phyloP scores from a whole-genome alignment of 2,329 filamentous ascomycete genomes.

The Raffaelea deltoideospora region DNA sequence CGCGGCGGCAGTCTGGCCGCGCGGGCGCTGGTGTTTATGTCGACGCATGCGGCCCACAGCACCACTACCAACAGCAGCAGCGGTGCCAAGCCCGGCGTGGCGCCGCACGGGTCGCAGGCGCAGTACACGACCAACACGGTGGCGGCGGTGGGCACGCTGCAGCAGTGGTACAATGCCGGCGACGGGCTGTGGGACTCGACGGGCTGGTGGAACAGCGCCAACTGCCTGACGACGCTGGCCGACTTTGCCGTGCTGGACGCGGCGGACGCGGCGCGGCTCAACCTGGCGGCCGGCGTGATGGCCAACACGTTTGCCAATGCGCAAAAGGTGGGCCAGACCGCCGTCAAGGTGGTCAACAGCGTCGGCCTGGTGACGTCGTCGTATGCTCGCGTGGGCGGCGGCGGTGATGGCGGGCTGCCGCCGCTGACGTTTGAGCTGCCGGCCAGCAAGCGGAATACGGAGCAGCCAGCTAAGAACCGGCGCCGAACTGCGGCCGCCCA shows the following conservation, averaged over 20 bases:
- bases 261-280: constrained; percentile 19
- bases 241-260: constrained; percentile 30
- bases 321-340: constrained; percentile 22
- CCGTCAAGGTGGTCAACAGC: constrained; percentile 21
- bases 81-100: background rate
- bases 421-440: too few species aligned
- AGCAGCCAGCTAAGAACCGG: too few species aligned
- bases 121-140: constrained; percentile 19
- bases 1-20: background rate
- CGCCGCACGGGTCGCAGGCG: background rate
- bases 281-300: constrained; percentile 24
- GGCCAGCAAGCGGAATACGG: constrained; percentile 5
- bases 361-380: constrained; percentile 21
- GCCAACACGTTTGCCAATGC: constrained; percentile 30
- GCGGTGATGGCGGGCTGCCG: background rate
- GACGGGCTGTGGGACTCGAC: constrained; percentile 49
- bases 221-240: constrained; percentile 45
- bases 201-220: constrained; percentile 64
- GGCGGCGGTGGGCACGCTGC: constrained; percentile 27
- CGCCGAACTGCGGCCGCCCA: background rate
- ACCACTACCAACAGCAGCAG: background rate
- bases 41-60: background rate
- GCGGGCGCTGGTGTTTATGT: background rate
- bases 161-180: constrained; percentile 42
- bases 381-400: constrained; percentile 16